A percentile compares a stretch with the other conserved stretches of the same genome.
Evolutionary conservation across 2,329 filamentous ascomycete genomes (phyloP).

Genomic region (Diaporthe sp.): DNA sequence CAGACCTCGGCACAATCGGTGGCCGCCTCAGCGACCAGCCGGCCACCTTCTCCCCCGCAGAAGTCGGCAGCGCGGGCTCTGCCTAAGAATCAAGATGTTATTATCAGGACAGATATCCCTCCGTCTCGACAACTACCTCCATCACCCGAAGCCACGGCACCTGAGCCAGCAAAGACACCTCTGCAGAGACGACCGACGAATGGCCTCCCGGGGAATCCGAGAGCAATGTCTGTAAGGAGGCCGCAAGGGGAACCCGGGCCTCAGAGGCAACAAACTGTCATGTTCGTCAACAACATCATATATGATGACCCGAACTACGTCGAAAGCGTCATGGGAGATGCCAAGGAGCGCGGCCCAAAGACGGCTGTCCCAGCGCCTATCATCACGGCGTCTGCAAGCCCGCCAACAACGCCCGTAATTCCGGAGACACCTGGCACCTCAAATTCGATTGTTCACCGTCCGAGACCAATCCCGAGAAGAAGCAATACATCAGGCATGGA

Average conservation of each 20-base stretch:
- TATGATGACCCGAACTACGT: constrained; percentile 67
- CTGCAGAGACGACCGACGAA: constrained; percentile 60
- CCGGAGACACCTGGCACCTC: constrained; percentile 43
- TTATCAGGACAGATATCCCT: constrained; percentile 45
- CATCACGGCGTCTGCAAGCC: constrained; percentile 8
- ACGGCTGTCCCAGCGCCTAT: constrained; percentile 37
- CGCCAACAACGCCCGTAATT: constrained; percentile 25
- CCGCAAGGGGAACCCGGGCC: constrained; percentile 45
- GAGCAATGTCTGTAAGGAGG: constrained; percentile 53
- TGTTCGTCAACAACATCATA: constrained; percentile 70
- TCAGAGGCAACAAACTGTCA: constrained; percentile 62
- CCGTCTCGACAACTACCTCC: constrained; percentile 50
- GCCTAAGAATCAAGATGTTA: constrained; percentile 28
- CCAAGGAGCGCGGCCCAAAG: constrained; percentile 51
- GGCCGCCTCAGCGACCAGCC: background rate
- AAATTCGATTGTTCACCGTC: constrained; percentile 66
- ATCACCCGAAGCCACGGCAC: constrained; percentile 49
- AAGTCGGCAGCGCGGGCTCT: constrained; percentile 32
- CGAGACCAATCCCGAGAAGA: constrained; percentile 68
- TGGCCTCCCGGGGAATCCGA: constrained; percentile 65
- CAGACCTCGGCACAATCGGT: constrained; percentile 11
- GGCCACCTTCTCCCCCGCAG: constrained; percentile 26
- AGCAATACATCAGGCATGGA: constrained; percentile 44
- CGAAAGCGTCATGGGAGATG: constrained; percentile 62
- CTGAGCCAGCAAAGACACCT: constrained; percentile 54